Evolutionary conservation across 441 rosid genomes (phyloP).

Genomic region (Adansonia gregorii): DNA sequence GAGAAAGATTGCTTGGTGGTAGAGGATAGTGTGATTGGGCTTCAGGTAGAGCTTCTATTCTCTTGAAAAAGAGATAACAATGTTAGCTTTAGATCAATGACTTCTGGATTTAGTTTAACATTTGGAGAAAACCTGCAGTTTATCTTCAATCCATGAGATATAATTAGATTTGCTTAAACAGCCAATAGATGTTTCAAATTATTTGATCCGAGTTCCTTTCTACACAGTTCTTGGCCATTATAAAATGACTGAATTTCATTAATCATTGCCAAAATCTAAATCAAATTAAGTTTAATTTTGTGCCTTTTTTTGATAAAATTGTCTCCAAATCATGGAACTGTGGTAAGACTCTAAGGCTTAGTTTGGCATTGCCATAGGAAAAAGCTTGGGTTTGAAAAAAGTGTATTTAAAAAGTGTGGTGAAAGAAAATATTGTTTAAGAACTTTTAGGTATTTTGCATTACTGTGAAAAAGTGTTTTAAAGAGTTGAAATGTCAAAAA

Average conservation of each 20-base stretch:
- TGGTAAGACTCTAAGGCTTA: background rate
- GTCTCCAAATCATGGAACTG: background rate
- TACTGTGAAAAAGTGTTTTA: too few relatives aligned
- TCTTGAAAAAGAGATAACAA: background rate
- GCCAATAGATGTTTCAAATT: background rate
- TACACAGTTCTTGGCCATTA: background rate
- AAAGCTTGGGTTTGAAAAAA: too few relatives aligned
- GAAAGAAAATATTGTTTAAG: too few relatives aligned
- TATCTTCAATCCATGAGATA: background rate
- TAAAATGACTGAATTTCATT: background rate
- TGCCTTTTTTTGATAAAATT: background rate
- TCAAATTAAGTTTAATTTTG: background rate
- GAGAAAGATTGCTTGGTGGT: constrained; percentile 79
- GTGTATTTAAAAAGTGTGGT: too few relatives aligned
- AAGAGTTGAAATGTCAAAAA: too few relatives aligned
- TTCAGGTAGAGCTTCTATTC: constrained; percentile 52
- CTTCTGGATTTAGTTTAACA: background rate
- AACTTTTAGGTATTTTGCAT: too few relatives aligned
- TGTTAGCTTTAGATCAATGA: background rate
- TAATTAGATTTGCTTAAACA: background rate
- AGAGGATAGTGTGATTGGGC: constrained; percentile 93
- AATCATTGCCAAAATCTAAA: background rate
- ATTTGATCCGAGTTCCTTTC: background rate
- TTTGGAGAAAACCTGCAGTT: background rate
- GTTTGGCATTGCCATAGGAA: too few relatives aligned